Evolutionary conservation across 805 yeast species (phyloP).

Genomic region (Wickerhamiella nectarea): DNA sequence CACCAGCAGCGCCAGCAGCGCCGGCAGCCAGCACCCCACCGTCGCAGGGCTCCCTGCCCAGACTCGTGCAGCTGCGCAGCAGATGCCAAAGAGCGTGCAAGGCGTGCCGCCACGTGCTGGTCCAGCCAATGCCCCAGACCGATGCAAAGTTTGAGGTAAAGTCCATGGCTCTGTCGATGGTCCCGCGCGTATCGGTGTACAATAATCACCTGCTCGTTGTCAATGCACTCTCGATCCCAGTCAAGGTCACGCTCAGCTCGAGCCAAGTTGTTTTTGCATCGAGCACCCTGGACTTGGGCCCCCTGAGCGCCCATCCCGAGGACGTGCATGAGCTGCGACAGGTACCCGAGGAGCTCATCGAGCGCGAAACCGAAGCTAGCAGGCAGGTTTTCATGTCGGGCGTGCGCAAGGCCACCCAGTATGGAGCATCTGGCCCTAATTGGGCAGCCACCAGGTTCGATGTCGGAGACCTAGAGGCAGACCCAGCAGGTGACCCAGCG

Average conservation of each 20-base stretch:
- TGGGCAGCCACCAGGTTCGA: conserved; percentile 19
- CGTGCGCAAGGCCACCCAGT: conserved; percentile 5
- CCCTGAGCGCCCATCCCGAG: conserved; percentile 18
- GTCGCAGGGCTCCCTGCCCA: conserved; percentile 16
- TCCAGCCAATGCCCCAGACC: conserved; percentile 24
- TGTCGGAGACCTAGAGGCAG: no score
- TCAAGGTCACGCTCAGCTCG: conserved; percentile 2
- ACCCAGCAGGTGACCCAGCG: not conserved
- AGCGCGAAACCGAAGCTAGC: conserved; percentile 20
- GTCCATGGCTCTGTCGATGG: conserved; percentile 18
- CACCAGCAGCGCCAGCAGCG: no score
- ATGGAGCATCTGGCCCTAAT: conserved; percentile 19
- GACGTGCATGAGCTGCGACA: conserved; percentile 17
- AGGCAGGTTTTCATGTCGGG: conserved; percentile 22
- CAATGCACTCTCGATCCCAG: conserved; percentile 5
- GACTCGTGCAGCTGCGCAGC: conserved; percentile 20
- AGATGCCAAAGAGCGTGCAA: conserved; percentile 22
- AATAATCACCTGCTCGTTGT: conserved; percentile 2
- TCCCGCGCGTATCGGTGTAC: conserved; percentile 18
- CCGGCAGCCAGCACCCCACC: not conserved
- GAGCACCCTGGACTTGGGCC: conserved; percentile 18
- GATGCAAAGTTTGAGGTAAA: conserved; percentile 15
- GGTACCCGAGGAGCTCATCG: conserved; percentile 19
- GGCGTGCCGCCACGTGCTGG: conserved; percentile 24
- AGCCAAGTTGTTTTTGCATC: conserved; percentile 12